Evolutionary conservation across 1,284 basidiomycete species (phyloP).

Genomic region (Quambalaria eucalypti): DNA sequence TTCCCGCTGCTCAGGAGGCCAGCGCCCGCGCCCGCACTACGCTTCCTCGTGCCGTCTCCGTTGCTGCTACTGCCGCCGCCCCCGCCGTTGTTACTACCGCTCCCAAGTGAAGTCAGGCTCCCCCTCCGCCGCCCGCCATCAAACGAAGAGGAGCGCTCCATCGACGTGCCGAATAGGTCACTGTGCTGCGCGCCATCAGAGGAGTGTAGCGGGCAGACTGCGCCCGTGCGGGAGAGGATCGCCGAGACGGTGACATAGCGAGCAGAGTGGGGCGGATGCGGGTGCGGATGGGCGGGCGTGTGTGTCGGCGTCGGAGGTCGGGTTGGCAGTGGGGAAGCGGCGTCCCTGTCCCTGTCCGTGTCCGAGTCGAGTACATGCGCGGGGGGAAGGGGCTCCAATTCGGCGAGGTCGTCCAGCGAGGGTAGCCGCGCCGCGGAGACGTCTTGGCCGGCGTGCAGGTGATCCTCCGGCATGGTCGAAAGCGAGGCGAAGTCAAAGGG

Average conservation of each 20-base stretch:
- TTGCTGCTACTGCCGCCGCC: background rate
- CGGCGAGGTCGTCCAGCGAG: background rate
- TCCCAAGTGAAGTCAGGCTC: too few relatives aligned
- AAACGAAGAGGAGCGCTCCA: too few relatives aligned
- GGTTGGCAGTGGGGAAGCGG: background rate
- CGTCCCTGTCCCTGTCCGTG: background rate
- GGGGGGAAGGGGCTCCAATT: background rate
- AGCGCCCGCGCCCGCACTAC: too few relatives aligned
- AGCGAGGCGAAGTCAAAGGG: too few relatives aligned
- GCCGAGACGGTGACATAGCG: conserved; percentile 32
- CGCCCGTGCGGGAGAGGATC: conserved; percentile 31
- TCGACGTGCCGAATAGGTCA: background rate
- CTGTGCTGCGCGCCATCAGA: background rate
- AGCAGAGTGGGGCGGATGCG: conserved; percentile 5
- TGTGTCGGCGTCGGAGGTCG: too few relatives aligned
- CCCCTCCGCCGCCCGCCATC: too few relatives aligned
- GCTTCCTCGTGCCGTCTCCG: background rate
- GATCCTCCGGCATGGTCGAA: too few relatives aligned
- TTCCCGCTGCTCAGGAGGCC: conserved; percentile 32
- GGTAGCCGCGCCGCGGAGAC: too few relatives aligned
- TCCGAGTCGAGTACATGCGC: background rate
- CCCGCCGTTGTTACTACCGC: too few relatives aligned
- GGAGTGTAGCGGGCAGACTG: background rate
- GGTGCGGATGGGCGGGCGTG: background rate
- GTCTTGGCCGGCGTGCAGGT: too few relatives aligned